Evolutionary conservation across 768 basidiomycete genomes (phyloP), one percentile per base, ranked within the genome.

Genomic region (Kwoniella mangroviensis): DNA sequence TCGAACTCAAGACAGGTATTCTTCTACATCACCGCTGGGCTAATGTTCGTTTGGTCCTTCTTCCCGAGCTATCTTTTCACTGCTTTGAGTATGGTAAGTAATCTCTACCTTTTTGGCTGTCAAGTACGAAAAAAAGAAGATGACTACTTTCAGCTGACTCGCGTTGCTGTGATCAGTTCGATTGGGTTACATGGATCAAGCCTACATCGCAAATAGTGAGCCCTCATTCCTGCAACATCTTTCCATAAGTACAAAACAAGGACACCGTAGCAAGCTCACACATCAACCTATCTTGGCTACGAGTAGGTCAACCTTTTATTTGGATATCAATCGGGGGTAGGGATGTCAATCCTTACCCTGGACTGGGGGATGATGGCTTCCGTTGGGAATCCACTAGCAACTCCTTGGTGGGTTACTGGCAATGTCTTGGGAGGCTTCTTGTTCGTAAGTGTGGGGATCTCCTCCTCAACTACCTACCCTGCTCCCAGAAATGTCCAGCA

Each of bases 391-490:
- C 75, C 75, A 24, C 63, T 75, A 51, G 72, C 75, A 24, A 75
- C 72, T 7, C 75, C 75, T 19, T 75, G 75, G 75, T 75, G 75
- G 75, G 72, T 69, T 22, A 75, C 72, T n/a, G 75, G 63, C 19
- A 75, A 75, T 56, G 61, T 75, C 24, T 57, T 75, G 10, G 75
- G 63, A 62, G 75, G 75, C 51, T 71, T 73, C 64, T 34, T 75
- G 34, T 73, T 73, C 60, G 70, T 71, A 22, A 19, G 65, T 67
- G 11, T 41, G 7, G 55, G 51, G 3, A 34, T 34, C 6, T 34
- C 0, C 4, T 34, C 34, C 6, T 34, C 34, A 34, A 34, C 34
- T 34, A 7, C 6, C 34, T 34, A 34, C 6, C 34, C 4, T 34
- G 34, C 34, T 6, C 34, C 34, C 34, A 7, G 6, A 7, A 34